Evolutionary conservation across 2,329 filamentous ascomycete genomes (phyloP).

Genomic region (Pseudogymnoascus sp.): DNA sequence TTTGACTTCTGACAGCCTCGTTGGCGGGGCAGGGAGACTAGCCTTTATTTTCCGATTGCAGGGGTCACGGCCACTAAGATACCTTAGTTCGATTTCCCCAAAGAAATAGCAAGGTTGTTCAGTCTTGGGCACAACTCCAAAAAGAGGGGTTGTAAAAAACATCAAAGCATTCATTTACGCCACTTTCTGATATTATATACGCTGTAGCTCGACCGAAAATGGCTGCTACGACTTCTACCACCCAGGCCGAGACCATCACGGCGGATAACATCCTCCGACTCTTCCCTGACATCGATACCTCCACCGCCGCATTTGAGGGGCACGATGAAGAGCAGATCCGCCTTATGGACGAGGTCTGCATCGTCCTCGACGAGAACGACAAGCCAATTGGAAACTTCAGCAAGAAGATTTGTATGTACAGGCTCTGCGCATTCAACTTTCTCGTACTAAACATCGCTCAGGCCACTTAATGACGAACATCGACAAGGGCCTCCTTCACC

Average conservation of each 20-base stretch:
- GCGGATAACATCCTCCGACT: conserved; percentile 79
- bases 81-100: background rate
- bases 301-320: conserved; percentile 67
- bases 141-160: conserved; percentile 7
- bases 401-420: conserved; percentile 85
- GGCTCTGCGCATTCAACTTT: conserved; percentile 1
- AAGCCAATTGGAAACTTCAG: conserved; percentile 88
- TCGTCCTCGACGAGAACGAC: conserved; percentile 89
- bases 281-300: conserved; percentile 76
- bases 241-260: conserved; percentile 58
- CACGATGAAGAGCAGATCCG: conserved; percentile 98
- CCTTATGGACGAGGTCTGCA: conserved; percentile 98
- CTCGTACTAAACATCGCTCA: conserved; percentile 33
- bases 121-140: conserved; percentile 1
- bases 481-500: conserved; percentile 88
- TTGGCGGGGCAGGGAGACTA: background rate
- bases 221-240: conserved; percentile 35
- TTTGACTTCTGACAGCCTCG: conserved; percentile 8
- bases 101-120: conserved; percentile 1
- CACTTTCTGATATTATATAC: background rate
- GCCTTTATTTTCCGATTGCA: background rate
- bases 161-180: background rate
- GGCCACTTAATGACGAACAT: conserved; percentile 99
- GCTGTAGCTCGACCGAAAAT: conserved; percentile 11
- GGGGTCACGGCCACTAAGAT: conserved; percentile 3